Base-by-base conservation (phyloP, 352 stramenopile genomes). In the Phytopythium mirpurense region DNA sequence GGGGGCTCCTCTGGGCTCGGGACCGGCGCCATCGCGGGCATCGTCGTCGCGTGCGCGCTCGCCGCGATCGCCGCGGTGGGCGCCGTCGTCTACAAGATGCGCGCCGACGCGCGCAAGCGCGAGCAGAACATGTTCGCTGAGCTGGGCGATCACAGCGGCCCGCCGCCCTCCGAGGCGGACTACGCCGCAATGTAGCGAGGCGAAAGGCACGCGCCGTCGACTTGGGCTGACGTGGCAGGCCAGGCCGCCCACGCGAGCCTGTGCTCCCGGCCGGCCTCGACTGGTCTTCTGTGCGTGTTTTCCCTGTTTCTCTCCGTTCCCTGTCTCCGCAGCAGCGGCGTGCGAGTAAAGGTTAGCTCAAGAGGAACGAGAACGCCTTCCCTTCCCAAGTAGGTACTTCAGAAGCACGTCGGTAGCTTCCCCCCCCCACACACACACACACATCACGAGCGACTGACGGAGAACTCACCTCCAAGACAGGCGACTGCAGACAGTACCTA, bases 51-150 rank as follows among this genome's bases (percentile, higher is more conserved):
- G 3, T 54, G 48, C 24, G 32, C 36, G 12, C 34, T 32, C 15
- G 34, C 36, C 2, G 48, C 35, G 32, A 18, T 29, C 15, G 36
- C 36, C 32, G 34, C 35, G 2, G 36, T 45, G 21, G 48, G 48
- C 34, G 24, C 48, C 12, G 48, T 54, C 24, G 48, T 54, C 2
- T 54, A 54, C 35, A 54, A 54, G 48, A 45, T 35, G 48, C 48
- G 48, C 32, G 31, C 48, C 15, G 48, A 12, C 21, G 48, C 48
- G 0, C 48, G 48, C 34, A 54, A 54, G 24, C 48, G 48, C 34
- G 48, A 54, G 34, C 48, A 54, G 36, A 54, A 54, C 35, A 54
- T 54, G 34, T 54, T 54, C 35, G 48, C 48, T 16, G 48, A 54
- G 48, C 31, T 54, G 32, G 48, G 48, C 18, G 48, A 54, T 14